Percentiles rank a stretch among this genome's conserved stretches.
Conservation (phyloP, 176 grass and related monocot species). For the Otatea glauca region DNA sequence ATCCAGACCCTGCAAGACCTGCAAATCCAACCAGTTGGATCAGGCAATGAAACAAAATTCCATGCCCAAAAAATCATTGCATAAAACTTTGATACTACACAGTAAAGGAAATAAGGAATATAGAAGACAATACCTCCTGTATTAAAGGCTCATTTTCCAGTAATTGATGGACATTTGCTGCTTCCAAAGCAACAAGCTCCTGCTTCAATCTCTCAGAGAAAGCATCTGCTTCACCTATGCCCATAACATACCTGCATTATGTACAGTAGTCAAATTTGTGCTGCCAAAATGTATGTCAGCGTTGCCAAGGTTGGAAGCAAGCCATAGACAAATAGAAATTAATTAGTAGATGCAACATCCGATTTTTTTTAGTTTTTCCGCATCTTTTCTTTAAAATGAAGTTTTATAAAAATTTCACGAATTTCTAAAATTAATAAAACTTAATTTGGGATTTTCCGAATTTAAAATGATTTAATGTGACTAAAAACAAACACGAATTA, state of each 20-base stretch:
- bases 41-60: slow-evolving; percentile 34
- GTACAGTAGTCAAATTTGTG: slow-evolving; percentile 36
- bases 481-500: no score
- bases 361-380: no score
- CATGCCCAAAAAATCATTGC: slow-evolving; percentile 1
- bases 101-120: slow-evolving; percentile 11
- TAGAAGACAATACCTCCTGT: slow-evolving; percentile 70
- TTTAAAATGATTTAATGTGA: no score
- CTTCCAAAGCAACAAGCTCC: slow-evolving; percentile 94
- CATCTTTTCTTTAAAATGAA: no score
- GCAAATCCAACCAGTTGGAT: slow-evolving; percentile 47
- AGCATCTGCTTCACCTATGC: slow-evolving; percentile 96
- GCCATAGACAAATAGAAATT: slow-evolving; percentile 22
- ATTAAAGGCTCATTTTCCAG: slow-evolving; percentile 91
- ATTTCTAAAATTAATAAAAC: no score
- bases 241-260: slow-evolving; percentile 95
- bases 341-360: not conserved
- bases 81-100: slow-evolving; percentile 30
- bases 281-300: slow-evolving; percentile 26
- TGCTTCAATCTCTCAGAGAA: slow-evolving; percentile 98
- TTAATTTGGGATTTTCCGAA: no score
- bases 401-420: no score
- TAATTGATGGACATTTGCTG: slow-evolving; percentile 89
- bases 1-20: slow-evolving; percentile 93
- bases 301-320: slow-evolving; percentile 31